These are phyloP conservation scores for Malassezia globosa DNA, from an alignment of 1,284 basidiomycete species.

Conservation along the genomic window DNA sequence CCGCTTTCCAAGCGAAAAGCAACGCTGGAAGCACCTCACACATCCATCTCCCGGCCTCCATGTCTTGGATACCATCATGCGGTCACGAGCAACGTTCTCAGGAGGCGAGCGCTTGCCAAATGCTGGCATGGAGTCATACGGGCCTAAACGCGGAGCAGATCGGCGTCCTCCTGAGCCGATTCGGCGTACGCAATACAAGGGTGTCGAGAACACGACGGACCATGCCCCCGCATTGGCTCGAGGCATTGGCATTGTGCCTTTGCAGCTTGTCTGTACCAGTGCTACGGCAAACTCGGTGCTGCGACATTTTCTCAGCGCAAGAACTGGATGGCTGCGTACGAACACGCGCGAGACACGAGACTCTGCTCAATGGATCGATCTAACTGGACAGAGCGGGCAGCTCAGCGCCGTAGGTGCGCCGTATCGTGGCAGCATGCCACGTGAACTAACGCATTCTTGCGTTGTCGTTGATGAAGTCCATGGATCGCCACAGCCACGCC, in stretches of 20 bases:
- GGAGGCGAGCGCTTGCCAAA: constrained; percentile 29
- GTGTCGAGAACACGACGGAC: constrained; percentile 19
- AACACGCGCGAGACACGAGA: constrained; percentile 24
- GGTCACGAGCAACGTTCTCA: constrained; percentile 28
- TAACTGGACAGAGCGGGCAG: constrained; percentile 32
- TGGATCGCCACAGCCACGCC: neutral
- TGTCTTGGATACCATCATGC: constrained; percentile 35
- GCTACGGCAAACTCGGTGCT: constrained; percentile 44
- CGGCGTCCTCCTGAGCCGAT: constrained; percentile 27
- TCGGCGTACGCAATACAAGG: constrained; percentile 28
- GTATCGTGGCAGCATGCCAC: constrained; percentile 21
- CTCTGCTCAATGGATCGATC: constrained; percentile 40
- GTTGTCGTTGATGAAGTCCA: constrained; percentile 32
- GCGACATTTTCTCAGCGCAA: constrained; percentile 41
- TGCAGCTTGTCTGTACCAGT: constrained; percentile 38
- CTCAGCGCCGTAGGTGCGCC: constrained; percentile 19
- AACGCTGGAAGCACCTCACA: constrained; percentile 34
- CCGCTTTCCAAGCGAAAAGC: constrained; percentile 35
- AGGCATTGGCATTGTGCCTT: constrained; percentile 18
- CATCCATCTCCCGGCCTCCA: constrained; percentile 36
- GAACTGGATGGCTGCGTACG: constrained; percentile 43
- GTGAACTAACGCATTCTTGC: constrained; percentile 34
- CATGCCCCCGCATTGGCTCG: constrained; percentile 22
- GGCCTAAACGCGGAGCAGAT: constrained; percentile 23
- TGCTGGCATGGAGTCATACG: constrained; percentile 34